Percentiles rank a stretch among this genome's conserved stretches.
phyloP scores from a whole-genome alignment of 2,329 filamentous ascomycete species.

The Fusarium pseudonygamai region DNA sequence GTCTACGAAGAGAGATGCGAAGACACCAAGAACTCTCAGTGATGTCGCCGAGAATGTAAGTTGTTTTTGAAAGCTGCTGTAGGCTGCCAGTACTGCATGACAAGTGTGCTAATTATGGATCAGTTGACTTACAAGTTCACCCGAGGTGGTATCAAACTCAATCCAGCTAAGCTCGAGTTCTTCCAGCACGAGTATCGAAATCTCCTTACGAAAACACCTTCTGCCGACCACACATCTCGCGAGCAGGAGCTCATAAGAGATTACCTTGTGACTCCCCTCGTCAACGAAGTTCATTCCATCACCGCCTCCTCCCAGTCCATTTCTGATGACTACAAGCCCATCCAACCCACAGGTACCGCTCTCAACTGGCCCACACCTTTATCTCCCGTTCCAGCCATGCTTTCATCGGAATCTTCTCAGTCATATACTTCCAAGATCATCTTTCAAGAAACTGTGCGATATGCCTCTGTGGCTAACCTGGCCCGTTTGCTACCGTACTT shows the following conservation, averaged over 20 bases:
- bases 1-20: slow-evolving; percentile 42
- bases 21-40: slow-evolving; percentile 61
- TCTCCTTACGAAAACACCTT: slow-evolving; percentile 44
- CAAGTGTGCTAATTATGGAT: slow-evolving; percentile 35
- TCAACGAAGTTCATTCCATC: slow-evolving; percentile 40
- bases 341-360: slow-evolving; percentile 33
- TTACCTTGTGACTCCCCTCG: slow-evolving; percentile 36
- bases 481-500: slow-evolving; percentile 49
- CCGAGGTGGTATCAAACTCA: slow-evolving; percentile 86
- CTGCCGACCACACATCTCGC: slow-evolving; percentile 33
- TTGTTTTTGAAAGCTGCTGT: background rate
- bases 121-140: slow-evolving; percentile 90
- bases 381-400: slow-evolving; percentile 41
- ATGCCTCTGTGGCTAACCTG: slow-evolving; percentile 36
- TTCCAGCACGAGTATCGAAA: slow-evolving; percentile 75
- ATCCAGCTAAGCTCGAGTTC: slow-evolving; percentile 80
- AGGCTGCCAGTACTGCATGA: too few species aligned
- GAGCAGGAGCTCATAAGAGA: slow-evolving; percentile 30
- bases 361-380: slow-evolving; percentile 40
- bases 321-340: slow-evolving; percentile 2
- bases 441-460: slow-evolving; percentile 36
- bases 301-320: slow-evolving; percentile 24
- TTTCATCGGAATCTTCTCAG: slow-evolving; percentile 19
- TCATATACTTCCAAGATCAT: slow-evolving; percentile 38
- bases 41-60: slow-evolving; percentile 75